Evolutionary conservation across 140 eudicot species (phyloP).

Genomic region (Oenanthe javanica): DNA sequence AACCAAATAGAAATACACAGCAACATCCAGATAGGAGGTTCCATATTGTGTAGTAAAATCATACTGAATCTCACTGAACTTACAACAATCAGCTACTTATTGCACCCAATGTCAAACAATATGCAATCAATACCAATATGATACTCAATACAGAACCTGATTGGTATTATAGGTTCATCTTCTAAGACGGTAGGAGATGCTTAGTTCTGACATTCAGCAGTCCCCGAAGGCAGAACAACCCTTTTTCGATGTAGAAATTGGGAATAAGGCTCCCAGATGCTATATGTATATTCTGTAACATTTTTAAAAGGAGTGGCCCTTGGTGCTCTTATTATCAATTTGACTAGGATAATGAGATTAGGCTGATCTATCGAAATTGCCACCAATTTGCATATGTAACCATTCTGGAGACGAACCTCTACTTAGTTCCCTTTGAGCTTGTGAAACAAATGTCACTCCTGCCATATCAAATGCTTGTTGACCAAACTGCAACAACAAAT

Average conservation of each 20-base stretch:
- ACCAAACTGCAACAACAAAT: constrained; percentile 53
- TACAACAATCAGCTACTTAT: constrained; percentile 6
- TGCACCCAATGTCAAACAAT: constrained; percentile 9
- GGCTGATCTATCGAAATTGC: constrained; percentile 60
- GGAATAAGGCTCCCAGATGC: neutral
- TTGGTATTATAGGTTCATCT: constrained; percentile 2
- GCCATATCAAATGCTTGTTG: constrained; percentile 67
- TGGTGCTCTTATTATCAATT: constrained; percentile 29
- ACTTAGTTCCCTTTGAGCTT: constrained; percentile 61
- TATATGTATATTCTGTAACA: constrained; percentile 8
- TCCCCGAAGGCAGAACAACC: neutral
- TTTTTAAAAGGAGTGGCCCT: constrained; percentile 13
- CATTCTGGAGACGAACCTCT: constrained; percentile 86
- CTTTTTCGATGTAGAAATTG: constrained; percentile 2
- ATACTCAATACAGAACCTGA: neutral
- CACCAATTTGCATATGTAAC: constrained; percentile 97
- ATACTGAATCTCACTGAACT: neutral
- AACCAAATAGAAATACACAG: neutral
- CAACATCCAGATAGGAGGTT: neutral
- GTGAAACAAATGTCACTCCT: constrained; percentile 58
- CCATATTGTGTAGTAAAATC: constrained; percentile 3
- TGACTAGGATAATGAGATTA: constrained; percentile 18
- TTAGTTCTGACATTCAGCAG: constrained; percentile 1
- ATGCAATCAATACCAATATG: constrained; percentile 6
- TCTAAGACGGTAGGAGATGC: constrained; percentile 9